Base-by-base conservation (phyloP, 129 eudicot genomes). In the Tagetes erecta region DNA sequence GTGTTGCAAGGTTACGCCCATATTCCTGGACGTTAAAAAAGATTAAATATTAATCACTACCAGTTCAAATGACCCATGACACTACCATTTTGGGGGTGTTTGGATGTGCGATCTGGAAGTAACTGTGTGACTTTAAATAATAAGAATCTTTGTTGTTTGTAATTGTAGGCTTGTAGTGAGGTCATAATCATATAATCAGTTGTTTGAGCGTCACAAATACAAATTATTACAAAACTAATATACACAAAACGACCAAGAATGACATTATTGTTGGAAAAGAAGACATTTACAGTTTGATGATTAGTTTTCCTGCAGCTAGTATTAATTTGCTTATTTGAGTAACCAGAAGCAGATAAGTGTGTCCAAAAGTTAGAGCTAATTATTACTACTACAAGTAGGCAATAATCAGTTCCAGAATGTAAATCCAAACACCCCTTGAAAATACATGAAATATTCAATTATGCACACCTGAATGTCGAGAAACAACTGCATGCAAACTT, bases 401-500 rank as follows among this genome's bases (percentile, higher is more conserved):
- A 62, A 62, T 36, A 13, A 62, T 35, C 42, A 62, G 44, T 62
- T 34, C 36, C 44, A 62, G 11, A 34, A 11, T 8, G 7, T 12
- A 30, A 57, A 62, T n/a, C 50, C 51, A 64, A 64, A 39, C 50
- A 63, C 70, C 70, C 47, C 34, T 38, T 14, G 41, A 42, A 64
- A 62, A 73, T 42, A 33, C 38, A 41, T n/a, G 75, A 9, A 46
- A 33, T 36, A 37, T 1, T 68, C 13, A 72, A 71, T 74, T 64
- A 70, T 57, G 68, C 4, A 42, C 6, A 94, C 98, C 98, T 95
- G 96, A 82, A 91, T 85, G 82, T 95, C 99, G 6, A 95, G 99
- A 77, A 95, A 91, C 51, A 91, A 80, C 78, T 95, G 99, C 99
- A 91, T 95, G 83, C 94, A 95, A 41, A 95, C 78, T 73, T 83